Evolutionary conservation across 2,329 filamentous ascomycete species (phyloP).

Genomic region (Penicillium sp.): DNA sequence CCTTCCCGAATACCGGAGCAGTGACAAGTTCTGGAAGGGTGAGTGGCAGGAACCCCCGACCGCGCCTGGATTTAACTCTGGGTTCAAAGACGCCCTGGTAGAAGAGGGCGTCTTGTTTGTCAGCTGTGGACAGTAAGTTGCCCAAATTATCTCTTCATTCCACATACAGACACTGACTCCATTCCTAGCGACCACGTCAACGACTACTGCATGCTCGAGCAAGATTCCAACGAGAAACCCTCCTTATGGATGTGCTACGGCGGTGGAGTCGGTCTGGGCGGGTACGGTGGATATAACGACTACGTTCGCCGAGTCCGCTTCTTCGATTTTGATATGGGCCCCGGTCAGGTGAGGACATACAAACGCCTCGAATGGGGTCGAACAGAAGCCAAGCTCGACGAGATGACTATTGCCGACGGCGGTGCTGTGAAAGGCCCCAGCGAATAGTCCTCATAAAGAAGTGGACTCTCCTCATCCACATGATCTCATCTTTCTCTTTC

Average conservation of each 20-base stretch:
- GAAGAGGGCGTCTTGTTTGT: conserved; percentile 85
- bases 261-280: conserved; percentile 87
- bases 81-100: conserved; percentile 88
- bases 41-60: conserved; percentile 82
- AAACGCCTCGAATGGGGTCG: conserved; percentile 78
- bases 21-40: conserved; percentile 65
- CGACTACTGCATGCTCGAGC: conserved; percentile 83
- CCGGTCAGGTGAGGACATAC: conserved; percentile 86
- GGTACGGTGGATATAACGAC: conserved; percentile 87
- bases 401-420: conserved; percentile 64
- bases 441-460: conserved; percentile 14
- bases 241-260: conserved; percentile 98
- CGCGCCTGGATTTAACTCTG: conserved; percentile 84
- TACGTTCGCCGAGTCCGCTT: conserved; percentile 83
- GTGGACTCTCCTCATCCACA: background rate
- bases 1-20: conserved; percentile 79
- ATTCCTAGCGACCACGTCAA: conserved; percentile 81
- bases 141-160: background rate
- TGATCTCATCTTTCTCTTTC: background rate
- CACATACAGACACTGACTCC: conserved; percentile 24
- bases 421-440: conserved; percentile 53
- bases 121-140: conserved; percentile 83
- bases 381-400: conserved; percentile 57
- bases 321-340: conserved; percentile 92
- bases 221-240: conserved; percentile 60